phyloP scores from a whole-genome alignment of 768 basidiomycete genomes.

The Hydnum rufescens region DNA sequence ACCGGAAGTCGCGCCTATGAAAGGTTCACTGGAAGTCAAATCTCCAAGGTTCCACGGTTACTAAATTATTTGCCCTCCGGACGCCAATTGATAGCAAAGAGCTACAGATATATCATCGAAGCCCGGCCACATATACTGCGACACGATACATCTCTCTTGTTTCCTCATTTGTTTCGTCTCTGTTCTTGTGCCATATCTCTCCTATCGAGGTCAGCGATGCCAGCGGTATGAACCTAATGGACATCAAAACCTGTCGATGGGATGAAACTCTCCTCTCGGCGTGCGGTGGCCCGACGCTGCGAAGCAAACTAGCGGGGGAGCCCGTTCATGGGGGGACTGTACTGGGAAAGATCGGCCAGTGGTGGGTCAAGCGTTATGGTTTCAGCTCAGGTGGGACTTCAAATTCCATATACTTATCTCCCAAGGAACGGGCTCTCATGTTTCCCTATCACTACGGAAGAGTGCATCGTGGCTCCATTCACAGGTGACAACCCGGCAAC shows the following conservation, averaged over 20 bases:
- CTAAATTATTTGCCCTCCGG: neutral
- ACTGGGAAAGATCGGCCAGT: conserved; percentile 43
- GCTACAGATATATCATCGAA: conserved; percentile 33
- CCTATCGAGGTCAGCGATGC: conserved; percentile 78
- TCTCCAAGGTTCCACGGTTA: conserved; percentile 38
- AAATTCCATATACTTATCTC: neutral
- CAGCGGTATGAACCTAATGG: conserved; percentile 81
- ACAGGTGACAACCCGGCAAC: conserved; percentile 85
- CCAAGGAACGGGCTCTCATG: neutral
- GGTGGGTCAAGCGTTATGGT: conserved; percentile 61
- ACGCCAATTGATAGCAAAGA: neutral
- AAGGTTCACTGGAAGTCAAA: conserved; percentile 75
- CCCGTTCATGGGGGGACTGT: conserved; percentile 51
- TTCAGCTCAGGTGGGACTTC: conserved; percentile 36
- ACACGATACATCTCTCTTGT: conserved; percentile 60
- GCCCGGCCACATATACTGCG: conserved; percentile 25
- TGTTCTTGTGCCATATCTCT: conserved; percentile 60
- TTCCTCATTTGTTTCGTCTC: conserved; percentile 62
- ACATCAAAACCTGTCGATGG: conserved; percentile 57
- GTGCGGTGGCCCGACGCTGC: conserved; percentile 48
- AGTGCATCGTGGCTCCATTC: conserved; percentile 64
- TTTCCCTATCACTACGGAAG: conserved; percentile 18
- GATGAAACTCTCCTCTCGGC: conserved; percentile 41
- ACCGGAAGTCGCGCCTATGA: conserved; percentile 76
- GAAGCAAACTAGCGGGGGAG: conserved; percentile 51